These are phyloP conservation scores for Fusarium newnesense DNA, from an alignment of 2,329 filamentous ascomycete genomes.

Conservation along the genomic window DNA sequence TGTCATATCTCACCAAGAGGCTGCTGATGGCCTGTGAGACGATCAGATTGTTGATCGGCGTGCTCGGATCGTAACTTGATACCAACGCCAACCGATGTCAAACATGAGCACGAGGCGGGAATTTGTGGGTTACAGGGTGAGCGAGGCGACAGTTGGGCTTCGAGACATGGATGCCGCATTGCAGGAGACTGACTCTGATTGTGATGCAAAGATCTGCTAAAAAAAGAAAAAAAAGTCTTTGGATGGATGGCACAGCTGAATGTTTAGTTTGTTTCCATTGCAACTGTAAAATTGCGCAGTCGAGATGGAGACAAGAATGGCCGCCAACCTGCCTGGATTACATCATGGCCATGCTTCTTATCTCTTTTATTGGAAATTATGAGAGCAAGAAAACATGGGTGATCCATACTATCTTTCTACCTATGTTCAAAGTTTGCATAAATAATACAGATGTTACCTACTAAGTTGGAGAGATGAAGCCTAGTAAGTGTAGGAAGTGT, in stretches of 20 bases:
- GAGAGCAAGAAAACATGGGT: not conserved
- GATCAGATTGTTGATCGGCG: slow-evolving; percentile 29
- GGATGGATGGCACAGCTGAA: not conserved
- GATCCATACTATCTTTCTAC: not conserved
- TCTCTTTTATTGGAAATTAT: not conserved
- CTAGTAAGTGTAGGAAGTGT: not conserved
- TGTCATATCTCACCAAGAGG: not conserved
- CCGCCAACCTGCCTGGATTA: not conserved
- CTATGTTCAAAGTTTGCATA: not conserved
- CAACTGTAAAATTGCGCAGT: not conserved
- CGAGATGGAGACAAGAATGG: not conserved
- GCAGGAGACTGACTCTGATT: not conserved
- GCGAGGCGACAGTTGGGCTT: slow-evolving; percentile 4
- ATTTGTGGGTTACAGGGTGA: slow-evolving; percentile 14
- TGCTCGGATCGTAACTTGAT: slow-evolving; percentile 38
- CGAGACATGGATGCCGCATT: not conserved
- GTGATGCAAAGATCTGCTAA: slow-evolving; percentile 2
- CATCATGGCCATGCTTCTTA: not conserved
- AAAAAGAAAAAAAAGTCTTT: not conserved
- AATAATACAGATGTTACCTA: not conserved
- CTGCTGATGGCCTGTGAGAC: slow-evolving; percentile 2
- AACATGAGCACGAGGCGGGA: slow-evolving; percentile 31
- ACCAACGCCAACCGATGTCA: slow-evolving; percentile 30
- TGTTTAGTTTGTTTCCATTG: not conserved
- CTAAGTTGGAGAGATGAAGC: not conserved